These are phyloP conservation scores for Cunninghamia lanceolata DNA, from an alignment of 75 land plant genomes.

Conservation along the genomic window DNA sequence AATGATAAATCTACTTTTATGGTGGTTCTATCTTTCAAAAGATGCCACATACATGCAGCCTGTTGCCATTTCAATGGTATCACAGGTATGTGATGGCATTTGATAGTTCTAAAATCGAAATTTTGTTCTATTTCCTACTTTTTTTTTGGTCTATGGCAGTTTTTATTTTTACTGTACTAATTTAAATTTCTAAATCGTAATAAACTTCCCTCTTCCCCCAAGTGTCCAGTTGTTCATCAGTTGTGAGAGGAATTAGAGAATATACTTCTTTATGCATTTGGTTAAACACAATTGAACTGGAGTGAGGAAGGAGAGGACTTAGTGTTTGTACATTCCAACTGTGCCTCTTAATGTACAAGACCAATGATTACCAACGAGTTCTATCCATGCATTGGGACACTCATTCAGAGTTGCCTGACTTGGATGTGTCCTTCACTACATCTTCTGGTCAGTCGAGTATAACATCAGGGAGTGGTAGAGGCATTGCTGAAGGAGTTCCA, in stretches of 20 bases:
- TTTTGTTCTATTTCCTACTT: background rate
- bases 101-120: too few species aligned
- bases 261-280: too few species aligned
- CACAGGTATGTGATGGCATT: background rate
- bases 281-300: background rate
- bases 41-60: background rate
- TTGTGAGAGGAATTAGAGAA: background rate
- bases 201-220: background rate
- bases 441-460: background rate
- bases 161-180: too few species aligned
- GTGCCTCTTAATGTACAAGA: background rate
- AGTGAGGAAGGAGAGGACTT: background rate
- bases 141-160: background rate
- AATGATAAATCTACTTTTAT: background rate
- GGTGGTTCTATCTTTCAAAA: background rate
- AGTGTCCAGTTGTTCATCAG: background rate
- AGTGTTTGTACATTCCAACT: background rate
- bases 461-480: background rate
- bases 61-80: background rate
- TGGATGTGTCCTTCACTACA: background rate
- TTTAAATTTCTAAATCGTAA: background rate
- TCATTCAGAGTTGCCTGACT: background rate
- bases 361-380: background rate
- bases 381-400: background rate
- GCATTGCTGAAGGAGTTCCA: background rate